Evolutionary conservation across 805 yeast genomes (phyloP), one percentile per base, ranked within the genome.

Genomic region (Lipomyces mesembrius): DNA sequence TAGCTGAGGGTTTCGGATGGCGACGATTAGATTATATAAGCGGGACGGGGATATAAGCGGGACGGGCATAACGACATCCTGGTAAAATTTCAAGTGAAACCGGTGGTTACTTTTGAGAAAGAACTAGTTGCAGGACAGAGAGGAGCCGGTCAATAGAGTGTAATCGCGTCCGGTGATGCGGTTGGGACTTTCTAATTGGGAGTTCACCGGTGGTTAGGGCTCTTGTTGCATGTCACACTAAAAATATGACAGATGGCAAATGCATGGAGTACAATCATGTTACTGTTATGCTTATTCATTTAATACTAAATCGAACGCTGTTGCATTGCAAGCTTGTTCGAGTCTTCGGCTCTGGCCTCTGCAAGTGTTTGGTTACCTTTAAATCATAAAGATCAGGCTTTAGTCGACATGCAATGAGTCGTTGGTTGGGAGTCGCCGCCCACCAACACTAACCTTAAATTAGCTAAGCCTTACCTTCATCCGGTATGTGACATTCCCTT

Each of bases 41-140:
- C 68, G 59, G 39, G 62, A 12, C 12, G n/a, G 17, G n/a, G 59
- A 56, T 11, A 63, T 6, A 66, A 37, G 9, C 68, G 59, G 39
- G 62, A 12, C 12, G n/a, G 17, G n/a, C 46, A 56, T 11, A 56
- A 22, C 39, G 46, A 32, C 37, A 56, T 56, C 20, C 49, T 43
- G 11, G 9, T 6, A n/a, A 37, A 12, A 37, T 37, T 17, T 17
- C 49, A n/a, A 43, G 22, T 43, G 49, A n/a, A n/a, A 17, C 9
- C 2, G 8, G 20, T n/a, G 22, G 20, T n/a, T 8, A 43, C 39
- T 35, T 17, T 8, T 43, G 8, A 43, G 8, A 43, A 43, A 17
- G 49, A n/a, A 43, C 20, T 17, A 43, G 20, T 17, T 43, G 49
- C 5, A 43, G 27, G 27, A n/a, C n/a, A n/a, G n/a, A n/a, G n/a